Base-by-base conservation (phyloP, 352 stramenopile genomes). In the Globisporangium camurandrum region DNA sequence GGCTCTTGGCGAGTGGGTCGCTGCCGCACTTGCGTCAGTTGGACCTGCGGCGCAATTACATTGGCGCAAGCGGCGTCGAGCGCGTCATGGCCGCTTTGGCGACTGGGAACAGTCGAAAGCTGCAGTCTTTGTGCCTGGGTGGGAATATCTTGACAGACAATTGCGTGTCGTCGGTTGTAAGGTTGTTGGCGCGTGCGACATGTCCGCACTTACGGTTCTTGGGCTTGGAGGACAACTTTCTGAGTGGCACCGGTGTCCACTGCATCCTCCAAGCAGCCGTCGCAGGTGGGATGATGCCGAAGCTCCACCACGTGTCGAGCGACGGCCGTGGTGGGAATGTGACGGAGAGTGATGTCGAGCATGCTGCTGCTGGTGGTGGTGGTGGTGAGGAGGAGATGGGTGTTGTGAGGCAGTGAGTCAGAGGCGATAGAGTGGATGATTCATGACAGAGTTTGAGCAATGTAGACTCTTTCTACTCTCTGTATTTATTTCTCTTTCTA, bases 111-210 rank as follows among this genome's bases (percentile, higher is more conserved):
- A 30, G 38, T 26, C 42, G 48, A 43, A 67, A 65, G 40, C 70
- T 87, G 34, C 66, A 84, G 61, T 83, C 80, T 44, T 55, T 92
- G 27, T 89, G 80, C 53, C 67, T 92, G 61, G 80, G 80, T 14
- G 80, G 80, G 28, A 91, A 91, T 62, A 62, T 91, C 46, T 74
- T 91, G 58, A 88, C 80, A 10, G 77, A 91, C 62, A 87, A 85
- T 54, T 83, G 75, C 43, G 80, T 86, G 19, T 33, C 49, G 5
- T 59, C 77, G 17, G 46, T 88, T 26, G 68, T 73, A 20, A 57
- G 44, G 10, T 45, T 88, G 46, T 39, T 88, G 10, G 46, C 54
- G 4, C 57, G 56, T 14, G 55, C 58, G 3, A 27, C 57, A 7
- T 87, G 71, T 43, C 69, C 75, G 14, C 61, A 62, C 10, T 51